phyloP scores from a whole-genome alignment of 768 basidiomycete species.

The Glaciozyma martinii region DNA sequence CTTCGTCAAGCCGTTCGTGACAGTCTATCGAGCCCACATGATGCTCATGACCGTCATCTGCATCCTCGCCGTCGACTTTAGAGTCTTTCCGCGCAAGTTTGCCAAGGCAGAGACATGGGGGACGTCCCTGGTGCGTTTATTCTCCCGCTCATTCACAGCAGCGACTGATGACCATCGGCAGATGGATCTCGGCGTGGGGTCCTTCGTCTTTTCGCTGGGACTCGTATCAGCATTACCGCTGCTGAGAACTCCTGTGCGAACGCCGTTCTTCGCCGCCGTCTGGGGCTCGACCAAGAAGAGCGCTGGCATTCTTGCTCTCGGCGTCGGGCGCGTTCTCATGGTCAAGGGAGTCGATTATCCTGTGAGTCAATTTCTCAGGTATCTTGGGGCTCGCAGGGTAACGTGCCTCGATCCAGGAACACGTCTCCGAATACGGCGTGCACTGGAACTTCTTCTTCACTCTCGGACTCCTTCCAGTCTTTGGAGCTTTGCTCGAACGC shows the following conservation, averaged over 20 bases:
- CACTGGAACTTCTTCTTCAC: constrained; percentile 99
- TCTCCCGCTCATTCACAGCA: background rate
- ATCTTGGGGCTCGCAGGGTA: background rate
- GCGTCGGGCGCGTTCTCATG: constrained; percentile 64
- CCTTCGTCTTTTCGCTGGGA: constrained; percentile 94
- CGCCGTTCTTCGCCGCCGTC: constrained; percentile 42
- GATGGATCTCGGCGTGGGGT: constrained; percentile 98
- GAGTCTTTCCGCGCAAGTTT: constrained; percentile 72
- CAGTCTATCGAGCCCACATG: constrained; percentile 87
- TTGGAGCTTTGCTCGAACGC: constrained; percentile 16
- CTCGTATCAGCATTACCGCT: constrained; percentile 78
- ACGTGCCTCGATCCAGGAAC: constrained; percentile 53
- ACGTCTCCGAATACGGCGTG: constrained; percentile 86
- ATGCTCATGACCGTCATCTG: constrained; percentile 81
- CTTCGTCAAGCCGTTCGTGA: constrained; percentile 62
- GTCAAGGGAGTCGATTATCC: constrained; percentile 94
- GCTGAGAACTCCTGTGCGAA: constrained; percentile 49
- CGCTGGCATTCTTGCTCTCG: constrained; percentile 61
- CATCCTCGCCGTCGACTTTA: constrained; percentile 94
- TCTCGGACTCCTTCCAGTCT: constrained; percentile 60
- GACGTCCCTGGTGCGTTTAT: constrained; percentile 66
- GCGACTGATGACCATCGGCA: constrained; percentile 38
- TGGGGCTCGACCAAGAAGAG: constrained; percentile 51
- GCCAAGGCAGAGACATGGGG: constrained; percentile 94
- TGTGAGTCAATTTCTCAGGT: constrained; percentile 44